Conservation (phyloP, 148 eudicot species). For the Camellia granthamiana region DNA sequence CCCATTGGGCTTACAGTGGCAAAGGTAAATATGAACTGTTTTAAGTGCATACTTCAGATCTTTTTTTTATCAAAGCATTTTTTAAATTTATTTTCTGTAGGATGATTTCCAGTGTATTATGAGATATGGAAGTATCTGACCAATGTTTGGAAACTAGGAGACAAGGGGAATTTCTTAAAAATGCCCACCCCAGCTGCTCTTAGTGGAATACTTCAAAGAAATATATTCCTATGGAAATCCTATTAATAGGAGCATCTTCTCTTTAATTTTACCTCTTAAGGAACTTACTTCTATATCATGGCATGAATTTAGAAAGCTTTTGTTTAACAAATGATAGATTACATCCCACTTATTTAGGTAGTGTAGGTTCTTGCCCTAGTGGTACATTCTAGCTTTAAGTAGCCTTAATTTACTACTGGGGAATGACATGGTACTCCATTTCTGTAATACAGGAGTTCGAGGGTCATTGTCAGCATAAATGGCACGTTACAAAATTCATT, state of each 20-base stretch:
- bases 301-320: background rate
- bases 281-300: background rate
- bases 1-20: conserved; percentile 97
- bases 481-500: conserved; percentile 1
- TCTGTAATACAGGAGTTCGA: background rate
- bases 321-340: background rate
- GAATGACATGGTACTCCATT: background rate
- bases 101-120: background rate
- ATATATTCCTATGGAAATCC: background rate
- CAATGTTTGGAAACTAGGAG: background rate
- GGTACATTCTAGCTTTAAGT: background rate
- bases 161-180: background rate
- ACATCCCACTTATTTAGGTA: background rate
- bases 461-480: background rate
- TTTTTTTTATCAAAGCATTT: background rate
- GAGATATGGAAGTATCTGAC: background rate
- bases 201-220: background rate
- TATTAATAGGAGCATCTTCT: background rate
- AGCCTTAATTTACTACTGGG: background rate
- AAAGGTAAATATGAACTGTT: conserved; percentile 41
- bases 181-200: background rate
- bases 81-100: background rate
- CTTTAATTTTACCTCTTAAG: background rate
- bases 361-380: background rate
- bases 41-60: background rate